Conservation (phyloP, 257 asterid genomes). For the Solanum pimpinellifolium region DNA sequence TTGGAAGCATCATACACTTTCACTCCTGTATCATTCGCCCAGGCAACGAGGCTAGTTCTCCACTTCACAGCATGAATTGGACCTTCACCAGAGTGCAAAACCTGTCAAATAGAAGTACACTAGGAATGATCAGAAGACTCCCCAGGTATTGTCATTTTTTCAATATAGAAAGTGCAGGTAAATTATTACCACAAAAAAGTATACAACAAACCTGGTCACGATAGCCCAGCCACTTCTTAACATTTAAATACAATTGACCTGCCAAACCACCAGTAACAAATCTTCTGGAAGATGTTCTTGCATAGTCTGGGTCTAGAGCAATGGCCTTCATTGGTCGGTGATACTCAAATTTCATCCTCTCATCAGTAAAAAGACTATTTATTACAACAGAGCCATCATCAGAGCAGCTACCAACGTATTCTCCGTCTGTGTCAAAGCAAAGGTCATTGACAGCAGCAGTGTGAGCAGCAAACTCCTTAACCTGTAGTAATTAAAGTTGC, state of each 20-base stretch:
- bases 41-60: constrained; percentile 88
- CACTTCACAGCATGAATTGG: constrained; percentile 95
- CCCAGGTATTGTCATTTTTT: not conserved
- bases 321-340: constrained; percentile 97
- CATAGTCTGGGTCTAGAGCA: constrained; percentile 94
- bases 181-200: not conserved
- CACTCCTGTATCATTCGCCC: constrained; percentile 98
- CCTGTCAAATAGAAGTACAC: constrained; percentile 36
- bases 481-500: constrained; percentile 32
- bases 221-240: constrained; percentile 92
- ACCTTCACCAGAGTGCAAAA: constrained; percentile 97
- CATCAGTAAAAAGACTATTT: constrained; percentile 84
- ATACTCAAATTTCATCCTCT: constrained; percentile 86
- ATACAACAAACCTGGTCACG: constrained; percentile 78
- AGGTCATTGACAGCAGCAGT: constrained; percentile 92
- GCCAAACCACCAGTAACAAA: constrained; percentile 98
- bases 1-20: constrained; percentile 96
- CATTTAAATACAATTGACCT: constrained; percentile 74
- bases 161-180: constrained; percentile 5
- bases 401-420: constrained; percentile 98
- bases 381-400: constrained; percentile 97
- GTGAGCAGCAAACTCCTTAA: constrained; percentile 80
- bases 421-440: constrained; percentile 91
- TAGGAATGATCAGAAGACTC: constrained; percentile 4
- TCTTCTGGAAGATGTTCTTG: constrained; percentile 81